phyloP scores from a whole-genome alignment of 1,139 yeast genomes.

The Kurtzmaniella natalensis region DNA sequence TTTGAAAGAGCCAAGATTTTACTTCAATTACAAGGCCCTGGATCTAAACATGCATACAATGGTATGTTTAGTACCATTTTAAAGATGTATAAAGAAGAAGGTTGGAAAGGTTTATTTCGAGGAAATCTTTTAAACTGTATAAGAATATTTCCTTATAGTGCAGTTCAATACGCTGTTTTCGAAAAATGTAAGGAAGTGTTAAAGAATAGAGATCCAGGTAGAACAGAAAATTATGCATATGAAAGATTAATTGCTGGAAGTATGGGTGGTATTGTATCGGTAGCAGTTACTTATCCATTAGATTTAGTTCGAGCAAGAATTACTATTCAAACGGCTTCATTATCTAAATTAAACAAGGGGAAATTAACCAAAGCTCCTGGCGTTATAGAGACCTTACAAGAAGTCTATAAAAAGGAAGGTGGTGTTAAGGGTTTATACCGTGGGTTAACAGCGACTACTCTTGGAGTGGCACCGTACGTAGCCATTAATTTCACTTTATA shows the following conservation, averaged over 20 bases:
- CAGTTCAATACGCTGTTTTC: slow-evolving; percentile 88
- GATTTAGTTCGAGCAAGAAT: slow-evolving; percentile 88
- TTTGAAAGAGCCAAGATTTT: slow-evolving; percentile 91
- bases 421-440: slow-evolving; percentile 74
- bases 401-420: slow-evolving; percentile 74
- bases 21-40: slow-evolving; percentile 84
- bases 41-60: slow-evolving; percentile 52
- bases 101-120: slow-evolving; percentile 80
- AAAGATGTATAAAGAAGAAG: slow-evolving; percentile 86
- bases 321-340: slow-evolving; percentile 82
- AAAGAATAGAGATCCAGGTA: slow-evolving; percentile 23
- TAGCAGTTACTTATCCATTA: slow-evolving; percentile 82
- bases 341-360: slow-evolving; percentile 47
- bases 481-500: slow-evolving; percentile 90
- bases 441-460: slow-evolving; percentile 82
- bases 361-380: slow-evolving; percentile 59
- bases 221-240: slow-evolving; percentile 34
- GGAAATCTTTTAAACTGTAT: slow-evolving; percentile 91
- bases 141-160: slow-evolving; percentile 88
- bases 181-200: slow-evolving; percentile 59
- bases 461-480: slow-evolving; percentile 96
- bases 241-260: slow-evolving; percentile 77
- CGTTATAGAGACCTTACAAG: slow-evolving; percentile 51
- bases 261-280: slow-evolving; percentile 77
- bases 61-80: slow-evolving; percentile 75